phyloP scores from a whole-genome alignment of 805 yeast genomes.

The Candida nitratophila region DNA sequence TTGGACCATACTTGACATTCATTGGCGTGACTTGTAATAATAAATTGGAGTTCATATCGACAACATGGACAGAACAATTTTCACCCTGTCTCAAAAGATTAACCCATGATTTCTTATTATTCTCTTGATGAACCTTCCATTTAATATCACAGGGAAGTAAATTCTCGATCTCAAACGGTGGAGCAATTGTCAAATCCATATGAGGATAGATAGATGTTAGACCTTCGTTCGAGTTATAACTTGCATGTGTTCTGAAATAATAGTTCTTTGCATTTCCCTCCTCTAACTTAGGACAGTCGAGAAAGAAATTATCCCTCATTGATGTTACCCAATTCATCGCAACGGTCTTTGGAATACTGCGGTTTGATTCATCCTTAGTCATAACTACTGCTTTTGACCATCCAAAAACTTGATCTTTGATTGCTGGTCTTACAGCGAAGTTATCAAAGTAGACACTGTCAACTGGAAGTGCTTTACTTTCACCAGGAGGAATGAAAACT shows the following conservation, averaged over 20 bases:
- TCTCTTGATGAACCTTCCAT: conserved; percentile 72
- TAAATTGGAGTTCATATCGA: conserved; percentile 62
- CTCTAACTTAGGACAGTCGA: conserved; percentile 50
- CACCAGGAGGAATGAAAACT: conserved; percentile 46
- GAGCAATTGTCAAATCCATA: conserved; percentile 65
- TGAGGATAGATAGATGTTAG: conserved; percentile 76
- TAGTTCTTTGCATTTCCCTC: conserved; percentile 27
- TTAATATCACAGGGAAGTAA: conserved; percentile 75
- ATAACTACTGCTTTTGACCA: conserved; percentile 54
- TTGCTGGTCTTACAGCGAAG: conserved; percentile 56
- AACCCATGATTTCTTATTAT: conserved; percentile 58
- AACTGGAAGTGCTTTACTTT: conserved; percentile 65
- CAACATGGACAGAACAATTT: conserved; percentile 72
- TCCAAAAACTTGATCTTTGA: conserved; percentile 40
- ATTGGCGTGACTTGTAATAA: conserved; percentile 64
- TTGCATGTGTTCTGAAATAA: conserved; percentile 68
- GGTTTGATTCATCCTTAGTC: conserved; percentile 6
- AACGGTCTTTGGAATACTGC: not conserved
- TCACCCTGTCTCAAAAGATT: conserved; percentile 58
- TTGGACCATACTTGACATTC: conserved; percentile 51
- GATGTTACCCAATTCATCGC: conserved; percentile 58
- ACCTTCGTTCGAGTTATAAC: conserved; percentile 59
- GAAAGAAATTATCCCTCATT: conserved; percentile 38
- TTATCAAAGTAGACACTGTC: conserved; percentile 52
- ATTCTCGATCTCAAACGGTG: conserved; percentile 84